phyloP scores from a whole-genome alignment of 345 rosid genomes.

The Combretum micranthum region DNA sequence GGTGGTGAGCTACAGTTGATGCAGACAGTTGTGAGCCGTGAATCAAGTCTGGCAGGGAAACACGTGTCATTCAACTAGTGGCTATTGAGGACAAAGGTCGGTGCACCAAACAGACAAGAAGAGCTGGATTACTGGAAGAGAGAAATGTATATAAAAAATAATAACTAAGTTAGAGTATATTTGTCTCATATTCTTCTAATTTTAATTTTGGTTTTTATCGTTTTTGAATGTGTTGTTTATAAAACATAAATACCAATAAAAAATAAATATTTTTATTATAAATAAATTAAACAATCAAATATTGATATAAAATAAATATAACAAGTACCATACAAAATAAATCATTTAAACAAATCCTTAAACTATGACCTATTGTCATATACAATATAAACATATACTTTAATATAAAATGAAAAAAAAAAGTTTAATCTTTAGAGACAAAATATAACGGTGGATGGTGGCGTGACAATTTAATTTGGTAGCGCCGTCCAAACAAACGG shows the following conservation, averaged over 20 bases:
- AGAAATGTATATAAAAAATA: slow-evolving; percentile 5
- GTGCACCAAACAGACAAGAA: slow-evolving; percentile 62
- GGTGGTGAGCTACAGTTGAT: slow-evolving; percentile 36
- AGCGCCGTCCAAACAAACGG: slow-evolving; percentile 95
- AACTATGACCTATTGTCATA: not conserved
- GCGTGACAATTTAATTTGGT: slow-evolving; percentile 47
- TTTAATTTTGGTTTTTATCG: not conserved
- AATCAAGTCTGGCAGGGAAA: slow-evolving; percentile 31
- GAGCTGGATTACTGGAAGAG: slow-evolving; percentile 50
- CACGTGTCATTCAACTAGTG: slow-evolving; percentile 25
- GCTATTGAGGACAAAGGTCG: slow-evolving; percentile 46
- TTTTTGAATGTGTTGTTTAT: too few species aligned
- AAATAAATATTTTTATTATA: too few species aligned
- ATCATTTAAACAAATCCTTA: not conserved
- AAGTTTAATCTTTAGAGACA: slow-evolving; percentile 14
- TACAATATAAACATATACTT: not conserved
- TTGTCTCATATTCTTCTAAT: slow-evolving; percentile 2
- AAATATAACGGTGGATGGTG: slow-evolving; percentile 59
- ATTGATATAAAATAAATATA: too few species aligned
- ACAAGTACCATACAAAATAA: not conserved
- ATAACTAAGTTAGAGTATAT: not conserved
- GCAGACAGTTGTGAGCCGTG: slow-evolving; percentile 18
- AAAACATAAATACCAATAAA: too few species aligned
- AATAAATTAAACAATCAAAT: too few species aligned
- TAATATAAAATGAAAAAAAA: not conserved